phyloP scores from a whole-genome alignment of 495 filamentous ascomycete genomes.

The Aspergillus avenaceus region DNA sequence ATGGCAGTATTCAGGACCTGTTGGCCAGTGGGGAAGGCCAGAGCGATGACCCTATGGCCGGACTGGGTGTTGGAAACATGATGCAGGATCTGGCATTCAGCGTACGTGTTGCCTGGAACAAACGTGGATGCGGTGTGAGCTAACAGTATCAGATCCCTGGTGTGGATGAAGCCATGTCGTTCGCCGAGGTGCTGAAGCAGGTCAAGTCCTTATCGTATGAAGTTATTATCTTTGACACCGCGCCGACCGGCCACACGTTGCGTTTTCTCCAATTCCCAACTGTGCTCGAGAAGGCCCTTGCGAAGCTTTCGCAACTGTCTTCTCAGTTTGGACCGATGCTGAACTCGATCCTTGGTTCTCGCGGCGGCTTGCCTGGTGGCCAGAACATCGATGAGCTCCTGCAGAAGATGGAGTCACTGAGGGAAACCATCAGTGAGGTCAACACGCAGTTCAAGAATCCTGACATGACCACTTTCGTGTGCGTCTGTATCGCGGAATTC shows the following conservation, averaged over 20 bases:
- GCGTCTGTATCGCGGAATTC: conserved; percentile 98
- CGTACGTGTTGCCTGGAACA: conserved; percentile 39
- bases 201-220: conserved; percentile 99
- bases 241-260: conserved; percentile 97
- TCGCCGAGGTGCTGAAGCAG: conserved; percentile 97
- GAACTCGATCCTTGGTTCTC: conserved; percentile 80
- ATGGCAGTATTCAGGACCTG: conserved; percentile 94
- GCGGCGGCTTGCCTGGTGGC: conserved; percentile 83
- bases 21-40: conserved; percentile 77
- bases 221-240: conserved; percentile 98
- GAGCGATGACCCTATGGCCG: conserved; percentile 60
- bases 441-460: conserved; percentile 98
- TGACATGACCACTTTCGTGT: conserved; percentile 94
- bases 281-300: conserved; percentile 95
- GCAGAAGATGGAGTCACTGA: conserved; percentile 87
- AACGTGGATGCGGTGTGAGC: conserved; percentile 1
- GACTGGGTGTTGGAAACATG: conserved; percentile 65
- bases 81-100: conserved; percentile 72
- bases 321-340: conserved; percentile 94
- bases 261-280: conserved; percentile 99
- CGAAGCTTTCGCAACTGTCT: conserved; percentile 91
- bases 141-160: conserved; percentile 73
- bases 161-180: conserved; percentile 99
- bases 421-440: conserved; percentile 90
- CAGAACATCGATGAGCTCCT: conserved; percentile 88